Conservation (phyloP, 768 basidiomycete genomes). For the Lactifluus subvellereus region DNA sequence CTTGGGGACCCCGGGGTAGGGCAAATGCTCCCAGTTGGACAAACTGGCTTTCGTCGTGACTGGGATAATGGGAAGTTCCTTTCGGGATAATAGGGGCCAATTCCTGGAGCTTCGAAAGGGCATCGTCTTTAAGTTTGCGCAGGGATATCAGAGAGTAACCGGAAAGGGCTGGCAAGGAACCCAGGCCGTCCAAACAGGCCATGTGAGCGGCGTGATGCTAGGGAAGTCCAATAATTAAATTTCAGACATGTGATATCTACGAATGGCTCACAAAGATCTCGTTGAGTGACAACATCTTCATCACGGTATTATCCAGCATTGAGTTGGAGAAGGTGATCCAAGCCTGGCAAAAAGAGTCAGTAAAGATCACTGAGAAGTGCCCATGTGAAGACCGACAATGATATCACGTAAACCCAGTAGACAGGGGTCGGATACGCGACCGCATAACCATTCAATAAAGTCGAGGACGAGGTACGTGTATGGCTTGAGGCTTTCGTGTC, state of each 20-base stretch:
- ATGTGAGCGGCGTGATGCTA: slow-evolving; percentile 92
- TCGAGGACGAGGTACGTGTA: slow-evolving; percentile 64
- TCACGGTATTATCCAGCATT: slow-evolving; percentile 34
- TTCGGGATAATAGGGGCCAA: slow-evolving; percentile 45
- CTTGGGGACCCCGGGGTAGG: slow-evolving; percentile 51
- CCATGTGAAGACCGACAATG: slow-evolving; percentile 47
- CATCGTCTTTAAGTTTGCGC: slow-evolving; percentile 54
- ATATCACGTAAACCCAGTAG: slow-evolving; percentile 82
- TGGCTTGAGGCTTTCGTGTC: slow-evolving; percentile 41
- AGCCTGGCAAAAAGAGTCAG: slow-evolving; percentile 44
- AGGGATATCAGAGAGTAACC: slow-evolving; percentile 57
- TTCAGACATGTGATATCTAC: background rate
- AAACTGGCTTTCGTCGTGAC: slow-evolving; percentile 33
- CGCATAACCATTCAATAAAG: slow-evolving; percentile 77
- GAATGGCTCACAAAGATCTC: slow-evolving; percentile 64
- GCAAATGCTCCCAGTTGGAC: slow-evolving; percentile 71
- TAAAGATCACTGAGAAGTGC: background rate
- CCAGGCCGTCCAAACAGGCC: slow-evolving; percentile 87
- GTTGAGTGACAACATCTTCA: slow-evolving; percentile 34
- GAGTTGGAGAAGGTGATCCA: slow-evolving; percentile 90
- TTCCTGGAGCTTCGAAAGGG: slow-evolving; percentile 45
- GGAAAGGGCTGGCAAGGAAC: slow-evolving; percentile 66
- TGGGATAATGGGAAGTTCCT: slow-evolving; percentile 27
- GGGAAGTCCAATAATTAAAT: slow-evolving; percentile 11
- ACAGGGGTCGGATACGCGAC: slow-evolving; percentile 52